Evolutionary conservation across 805 yeast species (phyloP).

Genomic region (Kuraishia cidri): DNA sequence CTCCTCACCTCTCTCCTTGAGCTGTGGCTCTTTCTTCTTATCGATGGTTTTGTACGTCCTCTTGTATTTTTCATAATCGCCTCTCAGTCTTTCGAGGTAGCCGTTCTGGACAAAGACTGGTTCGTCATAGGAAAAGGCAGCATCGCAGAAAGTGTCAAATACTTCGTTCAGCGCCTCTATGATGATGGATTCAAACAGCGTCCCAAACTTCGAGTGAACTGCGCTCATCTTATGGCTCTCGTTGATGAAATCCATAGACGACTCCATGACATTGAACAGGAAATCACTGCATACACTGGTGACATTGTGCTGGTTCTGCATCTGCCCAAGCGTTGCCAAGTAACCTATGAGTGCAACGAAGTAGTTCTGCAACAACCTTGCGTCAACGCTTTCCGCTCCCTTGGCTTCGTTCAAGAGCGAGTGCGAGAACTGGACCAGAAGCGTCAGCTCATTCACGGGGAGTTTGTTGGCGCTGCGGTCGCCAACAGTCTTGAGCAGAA

Average conservation of each 20-base stretch:
- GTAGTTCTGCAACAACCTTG: constrained; percentile 9
- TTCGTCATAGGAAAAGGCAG: constrained; percentile 53
- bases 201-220: constrained; percentile 9
- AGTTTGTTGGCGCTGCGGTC: constrained; percentile 11
- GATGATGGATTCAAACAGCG: constrained; percentile 18
- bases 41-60: constrained; percentile 55
- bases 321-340: constrained; percentile 15
- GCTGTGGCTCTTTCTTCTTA: constrained; percentile 44
- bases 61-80: constrained; percentile 37
- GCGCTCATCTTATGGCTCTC: constrained; percentile 1
- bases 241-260: neutral
- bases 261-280: constrained; percentile 11
- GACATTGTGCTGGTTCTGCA: constrained; percentile 7
- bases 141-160: constrained; percentile 78
- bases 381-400: constrained; percentile 1
- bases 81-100: constrained; percentile 31
- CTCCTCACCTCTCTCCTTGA: constrained; percentile 61
- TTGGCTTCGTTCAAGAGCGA: neutral
- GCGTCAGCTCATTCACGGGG: too few relatives aligned
- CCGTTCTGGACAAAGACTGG: constrained; percentile 53
- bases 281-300: constrained; percentile 13
- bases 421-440: constrained; percentile 10
- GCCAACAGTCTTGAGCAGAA: constrained; percentile 19
- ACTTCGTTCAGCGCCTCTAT: constrained; percentile 57
- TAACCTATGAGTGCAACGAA: constrained; percentile 13